phyloP scores from a whole-genome alignment of 2,329 filamentous ascomycete species.

The Aspergillus fijiensis region DNA sequence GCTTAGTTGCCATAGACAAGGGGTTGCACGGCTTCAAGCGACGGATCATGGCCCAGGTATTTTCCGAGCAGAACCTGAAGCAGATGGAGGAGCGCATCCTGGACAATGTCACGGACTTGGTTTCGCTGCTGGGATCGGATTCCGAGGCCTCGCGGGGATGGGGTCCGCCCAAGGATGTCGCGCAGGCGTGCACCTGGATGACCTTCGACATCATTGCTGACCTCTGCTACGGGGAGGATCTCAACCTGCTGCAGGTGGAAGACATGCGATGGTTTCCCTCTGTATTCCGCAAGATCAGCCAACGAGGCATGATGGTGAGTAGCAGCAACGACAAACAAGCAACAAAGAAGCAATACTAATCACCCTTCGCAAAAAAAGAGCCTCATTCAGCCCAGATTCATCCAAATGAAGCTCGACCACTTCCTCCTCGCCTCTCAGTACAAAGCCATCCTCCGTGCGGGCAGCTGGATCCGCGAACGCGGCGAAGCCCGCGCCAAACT shows the following conservation, averaged over 20 bases:
- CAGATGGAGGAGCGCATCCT: background rate
- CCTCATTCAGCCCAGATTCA: background rate
- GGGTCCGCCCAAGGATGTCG: background rate
- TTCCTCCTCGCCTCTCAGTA: background rate
- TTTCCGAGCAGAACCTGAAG: background rate
- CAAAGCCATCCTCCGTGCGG: background rate
- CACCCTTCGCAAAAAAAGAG: background rate
- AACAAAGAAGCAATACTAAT: background rate
- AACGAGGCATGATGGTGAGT: background rate
- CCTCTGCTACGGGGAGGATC: constrained; percentile 1
- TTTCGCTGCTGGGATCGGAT: background rate
- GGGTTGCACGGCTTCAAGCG: background rate
- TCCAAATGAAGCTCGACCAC: background rate
- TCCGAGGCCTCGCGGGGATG: background rate
- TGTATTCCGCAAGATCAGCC: background rate
- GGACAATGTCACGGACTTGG: background rate
- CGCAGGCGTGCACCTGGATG: background rate
- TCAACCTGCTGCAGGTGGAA: background rate
- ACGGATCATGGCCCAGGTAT: background rate
- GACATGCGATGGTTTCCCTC: background rate
- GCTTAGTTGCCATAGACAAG: background rate
- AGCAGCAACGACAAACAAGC: background rate
- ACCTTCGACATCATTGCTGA: constrained; percentile 5
- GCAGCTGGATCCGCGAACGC: background rate
- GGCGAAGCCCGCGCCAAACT: background rate